Percentiles rank a stretch among this genome's conserved stretches.
phyloP scores from a whole-genome alignment of 176 grass and related monocot genomes.

The Bromus sterilis region DNA sequence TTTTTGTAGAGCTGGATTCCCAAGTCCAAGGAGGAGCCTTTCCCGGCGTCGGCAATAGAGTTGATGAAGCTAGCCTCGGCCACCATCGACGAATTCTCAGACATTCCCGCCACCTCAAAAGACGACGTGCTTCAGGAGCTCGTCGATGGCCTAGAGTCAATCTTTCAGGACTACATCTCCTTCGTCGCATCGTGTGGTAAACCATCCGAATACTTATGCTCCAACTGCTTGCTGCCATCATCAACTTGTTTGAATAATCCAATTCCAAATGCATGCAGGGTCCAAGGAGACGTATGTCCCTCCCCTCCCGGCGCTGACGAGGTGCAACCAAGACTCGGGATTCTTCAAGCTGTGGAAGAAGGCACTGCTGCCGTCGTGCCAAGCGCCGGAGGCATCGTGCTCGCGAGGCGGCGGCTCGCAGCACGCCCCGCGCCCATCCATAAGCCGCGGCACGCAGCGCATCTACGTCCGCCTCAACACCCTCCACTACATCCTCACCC shows the following conservation, averaged over 20 bases:
- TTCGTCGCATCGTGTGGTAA: conserved; percentile 87
- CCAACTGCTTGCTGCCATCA: too few relatives aligned
- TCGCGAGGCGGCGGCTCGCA: conserved; percentile 10
- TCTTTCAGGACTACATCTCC: conserved; percentile 69
- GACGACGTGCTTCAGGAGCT: conserved; percentile 80
- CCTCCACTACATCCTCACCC: conserved; percentile 68
- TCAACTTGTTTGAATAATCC: neutral
- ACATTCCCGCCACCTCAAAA: conserved; percentile 64
- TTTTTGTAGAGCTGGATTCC: conserved; percentile 78
- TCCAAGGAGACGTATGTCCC: conserved; percentile 72
- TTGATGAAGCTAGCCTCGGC: conserved; percentile 63
- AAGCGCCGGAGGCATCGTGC: conserved; percentile 24
- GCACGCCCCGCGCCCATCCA: conserved; percentile 58
- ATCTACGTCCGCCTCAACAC: conserved; percentile 93
- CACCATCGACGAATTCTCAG: conserved; percentile 75
- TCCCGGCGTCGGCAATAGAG: conserved; percentile 62
- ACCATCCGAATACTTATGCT: too few relatives aligned
- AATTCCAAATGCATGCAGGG: conserved; percentile 51
- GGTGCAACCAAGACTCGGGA: conserved; percentile 85
- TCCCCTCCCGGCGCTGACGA: conserved; percentile 55
- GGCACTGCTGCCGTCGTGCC: conserved; percentile 60
- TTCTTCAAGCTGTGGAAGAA: conserved; percentile 76
- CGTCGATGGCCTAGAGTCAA: conserved; percentile 49
- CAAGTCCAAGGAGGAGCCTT: conserved; percentile 69
- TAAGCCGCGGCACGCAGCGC: conserved; percentile 88